Evolutionary conservation across 768 basidiomycete genomes (phyloP).

Genomic region (Pleurotus salmoneostramineus): DNA sequence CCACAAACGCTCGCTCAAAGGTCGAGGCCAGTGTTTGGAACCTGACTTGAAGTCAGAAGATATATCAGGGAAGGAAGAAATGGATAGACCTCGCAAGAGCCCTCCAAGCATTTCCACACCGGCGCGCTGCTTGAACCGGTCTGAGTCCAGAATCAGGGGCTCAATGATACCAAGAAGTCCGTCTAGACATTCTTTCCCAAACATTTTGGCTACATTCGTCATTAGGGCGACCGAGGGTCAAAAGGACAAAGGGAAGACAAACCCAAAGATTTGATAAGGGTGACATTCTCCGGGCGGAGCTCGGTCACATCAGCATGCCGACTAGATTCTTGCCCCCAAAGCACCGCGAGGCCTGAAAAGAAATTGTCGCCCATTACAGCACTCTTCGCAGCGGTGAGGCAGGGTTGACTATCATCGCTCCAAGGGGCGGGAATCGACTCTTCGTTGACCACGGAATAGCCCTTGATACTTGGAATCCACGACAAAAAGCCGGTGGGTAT

Average conservation of each 20-base stretch:
- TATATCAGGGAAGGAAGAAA: background rate
- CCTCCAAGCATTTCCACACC: slow-evolving; percentile 66
- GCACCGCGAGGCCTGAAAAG: slow-evolving; percentile 52
- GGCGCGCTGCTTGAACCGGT: slow-evolving; percentile 85
- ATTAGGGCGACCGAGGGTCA: background rate
- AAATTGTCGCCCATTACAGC: slow-evolving; percentile 47
- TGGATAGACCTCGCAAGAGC: slow-evolving; percentile 59
- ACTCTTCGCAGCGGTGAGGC: slow-evolving; percentile 48
- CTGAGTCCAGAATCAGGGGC: slow-evolving; percentile 54
- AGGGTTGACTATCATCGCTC: slow-evolving; percentile 48
- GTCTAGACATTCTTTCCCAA: slow-evolving; percentile 49
- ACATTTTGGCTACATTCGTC: slow-evolving; percentile 55
- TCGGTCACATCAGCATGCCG: slow-evolving; percentile 49
- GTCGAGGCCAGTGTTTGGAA: slow-evolving; percentile 78
- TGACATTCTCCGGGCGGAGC: slow-evolving; percentile 47
- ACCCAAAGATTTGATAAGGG: slow-evolving; percentile 33
- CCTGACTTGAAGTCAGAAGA: slow-evolving; percentile 34
- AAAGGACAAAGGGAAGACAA: slow-evolving; percentile 2
- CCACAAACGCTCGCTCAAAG: slow-evolving; percentile 57
- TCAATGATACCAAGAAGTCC: slow-evolving; percentile 54
- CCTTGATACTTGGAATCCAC: slow-evolving; percentile 65
- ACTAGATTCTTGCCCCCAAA: slow-evolving; percentile 83
- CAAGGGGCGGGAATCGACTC: slow-evolving; percentile 40
- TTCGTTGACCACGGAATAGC: slow-evolving; percentile 41
- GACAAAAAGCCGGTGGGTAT: slow-evolving; percentile 73